Base-by-base conservation (phyloP, 2,329 filamentous ascomycete species). In the Botryotinia convoluta region DNA sequence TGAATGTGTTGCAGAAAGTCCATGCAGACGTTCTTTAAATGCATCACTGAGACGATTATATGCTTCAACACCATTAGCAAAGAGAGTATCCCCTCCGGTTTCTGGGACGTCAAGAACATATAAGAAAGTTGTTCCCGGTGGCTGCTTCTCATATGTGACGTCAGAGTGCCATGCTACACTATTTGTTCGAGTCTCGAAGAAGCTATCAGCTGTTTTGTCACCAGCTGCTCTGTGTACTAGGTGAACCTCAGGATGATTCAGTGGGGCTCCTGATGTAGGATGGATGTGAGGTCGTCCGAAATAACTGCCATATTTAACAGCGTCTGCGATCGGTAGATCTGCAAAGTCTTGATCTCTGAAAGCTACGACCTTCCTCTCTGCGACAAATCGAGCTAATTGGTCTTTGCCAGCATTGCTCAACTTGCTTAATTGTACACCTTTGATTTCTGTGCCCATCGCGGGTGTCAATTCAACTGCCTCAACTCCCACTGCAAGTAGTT, bases 161-260 rank as follows among this genome's bases (percentile, higher is more conserved):
- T 97, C 94, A 0, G 91, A 93, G 83, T 97, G 94, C 94, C 94
- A 97, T 12, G 93, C 93, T 1, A 97, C 90, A 1, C 91, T 93
- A 82, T 91, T 95, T 5, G 92, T 95, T 35, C 92, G 88, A 64
- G 89, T 88, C 72, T 87, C 83, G 77, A 94, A 90, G 82, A 92
- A 92, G 67, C 87, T 85, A 32, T 87, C 83, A 32, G 85, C 87
- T 3, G 85, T 87, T 10, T 86, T 88, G 77, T 93, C 91, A 74
- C 88, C 84, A 67, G 88, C 91, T 32, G 89, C 89, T 57, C 93
- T 89, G 82, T 95, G 92, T 1, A 95, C 93, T 2, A 96, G 87
- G 79, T 95, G 93, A 26, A 96, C 83, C 81, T 94, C 90, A 0
- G 93, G 92, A 80, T 90, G 87, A 5, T 91, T 92, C 75, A 89